Evolutionary conservation across 257 asterid genomes (phyloP).

Genomic region (Ilex aquifolium): DNA sequence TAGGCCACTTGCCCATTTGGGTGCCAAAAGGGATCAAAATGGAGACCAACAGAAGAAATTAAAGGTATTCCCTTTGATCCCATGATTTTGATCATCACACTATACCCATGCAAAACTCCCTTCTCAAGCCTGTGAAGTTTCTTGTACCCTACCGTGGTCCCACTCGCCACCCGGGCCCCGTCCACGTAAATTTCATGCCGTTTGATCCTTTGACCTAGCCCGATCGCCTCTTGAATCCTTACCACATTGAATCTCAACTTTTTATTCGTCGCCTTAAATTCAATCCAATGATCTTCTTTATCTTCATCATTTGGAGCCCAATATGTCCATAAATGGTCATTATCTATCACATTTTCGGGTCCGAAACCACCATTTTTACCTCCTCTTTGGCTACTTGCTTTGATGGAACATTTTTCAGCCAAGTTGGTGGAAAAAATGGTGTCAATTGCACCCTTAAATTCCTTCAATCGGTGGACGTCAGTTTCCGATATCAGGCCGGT

Average conservation of each 20-base stretch:
- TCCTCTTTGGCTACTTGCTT: constrained; percentile 71
- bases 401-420: constrained; percentile 35
- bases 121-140: constrained; percentile 65
- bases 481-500: constrained; percentile 61
- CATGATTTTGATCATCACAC: constrained; percentile 50
- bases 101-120: constrained; percentile 41
- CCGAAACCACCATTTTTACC: constrained; percentile 47
- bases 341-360: constrained; percentile 54
- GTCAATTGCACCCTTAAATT: constrained; percentile 55
- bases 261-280: constrained; percentile 28
- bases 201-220: constrained; percentile 72
- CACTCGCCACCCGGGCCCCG: constrained; percentile 43
- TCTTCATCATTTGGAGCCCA: constrained; percentile 72
- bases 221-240: constrained; percentile 86
- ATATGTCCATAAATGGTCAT: constrained; percentile 78
- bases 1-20: constrained; percentile 23
- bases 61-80: constrained; percentile 70
- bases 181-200: constrained; percentile 53
- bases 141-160: constrained; percentile 84
- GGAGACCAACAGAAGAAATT: constrained; percentile 75
- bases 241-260: constrained; percentile 64
- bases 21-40: constrained; percentile 87
- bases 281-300: constrained; percentile 50
- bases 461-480: constrained; percentile 52
- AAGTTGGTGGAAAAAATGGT: constrained; percentile 46